Conservation (phyloP, 164 flowering plant species). For the Tetrastigma voinierianum region DNA sequence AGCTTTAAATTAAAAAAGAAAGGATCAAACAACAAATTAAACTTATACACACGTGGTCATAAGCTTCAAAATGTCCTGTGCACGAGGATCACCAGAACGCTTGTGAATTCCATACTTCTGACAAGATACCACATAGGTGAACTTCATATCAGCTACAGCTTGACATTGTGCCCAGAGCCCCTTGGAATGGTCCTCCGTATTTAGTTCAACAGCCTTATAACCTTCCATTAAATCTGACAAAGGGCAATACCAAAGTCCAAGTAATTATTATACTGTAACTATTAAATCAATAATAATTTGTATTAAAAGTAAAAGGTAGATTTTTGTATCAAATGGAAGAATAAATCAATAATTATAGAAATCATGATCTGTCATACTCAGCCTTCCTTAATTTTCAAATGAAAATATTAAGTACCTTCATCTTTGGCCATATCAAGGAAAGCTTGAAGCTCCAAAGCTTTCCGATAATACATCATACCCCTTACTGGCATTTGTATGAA, state of each 20-base stretch:
- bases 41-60: slow-evolving; percentile 47
- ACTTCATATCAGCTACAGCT: slow-evolving; percentile 85
- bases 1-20: neutral
- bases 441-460: slow-evolving; percentile 96
- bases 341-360: neutral
- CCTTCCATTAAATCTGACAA: slow-evolving; percentile 65
- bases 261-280: neutral
- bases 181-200: slow-evolving; percentile 55
- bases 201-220: slow-evolving; percentile 67
- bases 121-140: slow-evolving; percentile 77
- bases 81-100: slow-evolving; percentile 62
- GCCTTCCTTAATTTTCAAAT: neutral
- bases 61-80: slow-evolving; percentile 64
- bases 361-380: neutral
- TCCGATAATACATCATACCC: slow-evolving; percentile 98
- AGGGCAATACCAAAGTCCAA: neutral
- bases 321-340: neutral
- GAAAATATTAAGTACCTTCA: slow-evolving; percentile 47
- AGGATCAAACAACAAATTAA: neutral
- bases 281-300: no score
- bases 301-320: no score
- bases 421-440: slow-evolving; percentile 96
- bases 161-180: slow-evolving; percentile 66
- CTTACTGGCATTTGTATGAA: slow-evolving; percentile 52
- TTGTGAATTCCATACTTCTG: slow-evolving; percentile 75